A percentile compares a stretch with the other conserved stretches of the same genome.
These are phyloP conservation scores for Candida vaughaniae DNA, from an alignment of 805 yeast genomes.

Conservation along the genomic window DNA sequence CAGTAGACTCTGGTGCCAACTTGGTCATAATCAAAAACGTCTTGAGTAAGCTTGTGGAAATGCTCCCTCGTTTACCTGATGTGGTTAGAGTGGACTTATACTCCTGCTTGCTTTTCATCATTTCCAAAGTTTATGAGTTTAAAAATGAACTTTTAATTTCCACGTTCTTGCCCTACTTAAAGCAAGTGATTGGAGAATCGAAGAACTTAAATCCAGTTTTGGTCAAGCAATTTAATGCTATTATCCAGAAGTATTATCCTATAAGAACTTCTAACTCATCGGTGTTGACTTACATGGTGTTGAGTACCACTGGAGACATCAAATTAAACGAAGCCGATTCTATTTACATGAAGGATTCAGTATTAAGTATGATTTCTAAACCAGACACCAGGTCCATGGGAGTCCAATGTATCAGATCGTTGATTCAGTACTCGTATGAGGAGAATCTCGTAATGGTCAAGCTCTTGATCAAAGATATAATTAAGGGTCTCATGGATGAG, in stretches of 20 bases:
- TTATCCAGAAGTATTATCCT: conserved; percentile 21
- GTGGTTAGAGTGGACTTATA: conserved; percentile 69
- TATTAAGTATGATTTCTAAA: conserved; percentile 23
- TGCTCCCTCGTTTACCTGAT: conserved; percentile 64
- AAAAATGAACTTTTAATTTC: conserved; percentile 44
- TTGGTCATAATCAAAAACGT: conserved; percentile 46
- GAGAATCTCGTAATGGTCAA: conserved; percentile 36
- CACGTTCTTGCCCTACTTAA: conserved; percentile 45
- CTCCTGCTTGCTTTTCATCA: conserved; percentile 64
- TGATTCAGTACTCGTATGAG: conserved; percentile 39
- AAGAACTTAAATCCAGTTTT: conserved; percentile 19
- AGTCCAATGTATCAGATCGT: conserved; percentile 59
- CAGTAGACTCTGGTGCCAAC: conserved; percentile 36
- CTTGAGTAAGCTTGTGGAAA: conserved; percentile 54
- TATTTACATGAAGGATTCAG: conserved; percentile 18
- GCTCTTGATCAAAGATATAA: conserved; percentile 45
- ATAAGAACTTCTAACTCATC: conserved; percentile 19
- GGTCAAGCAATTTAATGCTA: conserved; percentile 25
- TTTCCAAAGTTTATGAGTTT: conserved; percentile 54
- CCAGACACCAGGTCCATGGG: conserved; percentile 27
- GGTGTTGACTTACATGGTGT: conserved; percentile 33
- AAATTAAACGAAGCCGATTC: conserved; percentile 24
- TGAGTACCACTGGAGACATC: conserved; percentile 36
- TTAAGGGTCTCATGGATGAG: conserved; percentile 24
- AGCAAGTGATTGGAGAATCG: conserved; percentile 28